Base-by-base conservation (phyloP, 2,329 filamentous ascomycete genomes). In the Alternaria atra region DNA sequence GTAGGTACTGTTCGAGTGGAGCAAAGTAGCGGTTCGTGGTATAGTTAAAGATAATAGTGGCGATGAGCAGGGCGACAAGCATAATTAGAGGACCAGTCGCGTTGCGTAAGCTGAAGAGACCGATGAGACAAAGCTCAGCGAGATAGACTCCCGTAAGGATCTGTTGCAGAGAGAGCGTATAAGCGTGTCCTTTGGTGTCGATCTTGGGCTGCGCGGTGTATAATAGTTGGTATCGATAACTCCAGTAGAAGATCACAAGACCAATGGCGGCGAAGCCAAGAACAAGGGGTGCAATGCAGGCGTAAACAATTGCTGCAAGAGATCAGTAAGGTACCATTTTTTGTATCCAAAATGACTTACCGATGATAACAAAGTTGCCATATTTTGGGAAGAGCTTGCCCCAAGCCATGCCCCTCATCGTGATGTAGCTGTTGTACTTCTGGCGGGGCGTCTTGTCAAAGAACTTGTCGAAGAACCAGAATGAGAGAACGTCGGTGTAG, bases 221-320 rank as follows among this genome's bases (percentile, higher is more conserved):
- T 51, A 97, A 85, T 56, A 98, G 80, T 75, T 97, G 96, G 84
- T 98, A 97, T 17, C 91, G 88, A 84, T 93, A 97, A 48, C 93
- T 91, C 53, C 94, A 82, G 76, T 97, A 96, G 79, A 97, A 94
- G 42, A 95, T 82, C 23, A 85, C 87, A 60, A 97, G 86, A 29
- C 92, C 93, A 39, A 92, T 84, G 1, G 90, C 89, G 1, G 92
- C 92, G 72, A 97, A 97, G 5, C 89, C 87, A 12, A 97, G 84
- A 55, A 97, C 89, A 10, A 97, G 82, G 0, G 94, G 94, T 2
- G 93, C 92, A 70, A 97, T 96, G 65, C 89, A 90, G 2, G 93
- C 90, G 75, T 97, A 97, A 32, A 89, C 91, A 63, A 97, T 90
- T 40, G 91, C 92, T 90, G 51, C 63, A 52, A 30, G 5, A 35